Percentiles rank a stretch among this genome's conserved stretches.
phyloP scores from a whole-genome alignment of 1,284 basidiomycete species.

The Cutaneotrichosporon sp. region DNA sequence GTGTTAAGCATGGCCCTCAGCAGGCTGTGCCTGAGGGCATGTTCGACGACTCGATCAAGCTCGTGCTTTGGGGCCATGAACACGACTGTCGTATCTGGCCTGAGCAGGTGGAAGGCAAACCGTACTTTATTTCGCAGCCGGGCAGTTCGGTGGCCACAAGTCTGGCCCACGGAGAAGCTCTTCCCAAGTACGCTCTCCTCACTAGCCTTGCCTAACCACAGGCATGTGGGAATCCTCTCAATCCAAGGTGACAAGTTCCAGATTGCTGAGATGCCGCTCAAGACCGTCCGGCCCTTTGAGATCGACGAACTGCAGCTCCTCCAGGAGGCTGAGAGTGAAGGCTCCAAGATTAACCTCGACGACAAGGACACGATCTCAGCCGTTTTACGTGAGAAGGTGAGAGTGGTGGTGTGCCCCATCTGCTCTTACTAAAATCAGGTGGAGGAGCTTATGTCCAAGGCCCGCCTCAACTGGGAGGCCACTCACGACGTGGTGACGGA shows the following conservation, averaged over 20 bases:
- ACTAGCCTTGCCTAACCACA: conserved; percentile 43
- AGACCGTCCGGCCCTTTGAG: conserved; percentile 93
- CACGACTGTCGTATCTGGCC: conserved; percentile 94
- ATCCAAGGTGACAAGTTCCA: conserved; percentile 84
- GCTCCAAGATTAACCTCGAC: conserved; percentile 64
- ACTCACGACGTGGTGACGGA: conserved; percentile 62
- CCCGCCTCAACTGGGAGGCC: conserved; percentile 74
- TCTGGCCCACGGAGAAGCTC: conserved; percentile 81
- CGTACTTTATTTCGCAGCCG: conserved; percentile 89
- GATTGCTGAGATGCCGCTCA: conserved; percentile 77
- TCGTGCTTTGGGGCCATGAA: conserved; percentile 98
- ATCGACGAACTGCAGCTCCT: conserved; percentile 75
- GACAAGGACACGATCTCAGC: conserved; percentile 79
- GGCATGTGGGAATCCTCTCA: conserved; percentile 81
- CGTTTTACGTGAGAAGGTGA: conserved; percentile 69
- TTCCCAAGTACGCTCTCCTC: conserved; percentile 68
- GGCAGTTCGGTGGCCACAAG: conserved; percentile 94
- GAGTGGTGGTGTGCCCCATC: conserved; percentile 34
- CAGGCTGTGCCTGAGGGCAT: conserved; percentile 91
- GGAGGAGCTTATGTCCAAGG: conserved; percentile 72
- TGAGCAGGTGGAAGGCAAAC: conserved; percentile 84
- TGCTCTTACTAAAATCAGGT: conserved; percentile 58
- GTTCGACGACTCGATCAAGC: conserved; percentile 91
- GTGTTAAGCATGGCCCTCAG: conserved; percentile 89
- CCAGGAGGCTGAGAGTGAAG: conserved; percentile 70